Evolutionary conservation across 495 filamentous ascomycete genomes (phyloP), one percentile per base, ranked within the genome.

Genomic region (Xylaria telfairii): DNA sequence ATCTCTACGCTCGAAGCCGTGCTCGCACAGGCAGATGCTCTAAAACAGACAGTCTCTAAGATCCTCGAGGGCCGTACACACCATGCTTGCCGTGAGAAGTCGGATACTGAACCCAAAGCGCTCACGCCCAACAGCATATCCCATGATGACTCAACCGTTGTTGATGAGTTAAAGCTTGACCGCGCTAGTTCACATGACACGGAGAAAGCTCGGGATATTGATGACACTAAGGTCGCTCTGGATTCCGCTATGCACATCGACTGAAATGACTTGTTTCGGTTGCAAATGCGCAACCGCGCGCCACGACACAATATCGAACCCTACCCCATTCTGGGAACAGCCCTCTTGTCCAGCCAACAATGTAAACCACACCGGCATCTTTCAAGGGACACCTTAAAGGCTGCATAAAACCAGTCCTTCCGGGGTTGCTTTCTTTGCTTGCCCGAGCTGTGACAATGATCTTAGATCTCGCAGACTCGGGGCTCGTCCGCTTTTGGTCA

Each of bases 231-330:
- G 9, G 47, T 19, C 19, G 3, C 46, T 60, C 32, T 28, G n/a
- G 66, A 71, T 65, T 74, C 73, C 70, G 61, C 71, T 4, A 78
- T 78, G 76, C 71, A 77, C 60, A 72, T 74, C 70, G 75, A 76
- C 70, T 78, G 73, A 73, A 49, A 47, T 39, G 8, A 13, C 2
- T 34, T 26, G 15, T 63, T 30, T 26, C 49, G 21, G 46, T 63
- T 54, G 8, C n/a, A 4, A 51, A 28, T 24, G 44, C 62, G 26
- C 61, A 51, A 28, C 17, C 8, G 44, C 1, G 6, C 28, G 39
- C 42, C 24, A 42, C 24, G 17, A 39, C 28, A 39, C 41, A 51
- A 37, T n/a, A n/a, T 15, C 15, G 1, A n/a, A 54, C 47, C 32
- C 32, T 57, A 32, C 51, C 6, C 32, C 34, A 54, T 3, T 13